Evolutionary conservation across 1,139 yeast genomes (phyloP), one percentile per base, ranked within the genome.

Genomic region (Yamadazyma membranifaciens): DNA sequence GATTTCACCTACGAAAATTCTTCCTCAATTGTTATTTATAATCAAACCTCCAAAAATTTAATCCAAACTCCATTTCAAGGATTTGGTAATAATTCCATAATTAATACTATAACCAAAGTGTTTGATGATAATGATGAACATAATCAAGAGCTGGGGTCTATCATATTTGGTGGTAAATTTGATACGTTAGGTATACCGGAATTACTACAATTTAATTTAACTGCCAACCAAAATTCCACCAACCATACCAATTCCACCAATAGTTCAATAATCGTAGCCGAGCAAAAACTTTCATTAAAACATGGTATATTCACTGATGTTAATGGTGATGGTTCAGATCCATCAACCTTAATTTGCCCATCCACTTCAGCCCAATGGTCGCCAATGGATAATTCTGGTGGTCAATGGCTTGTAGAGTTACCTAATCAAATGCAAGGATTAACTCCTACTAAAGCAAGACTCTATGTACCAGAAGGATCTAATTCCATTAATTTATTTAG

Each of bases 151-250:
- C 38, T 36, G 15, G 75, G 73, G 6, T 73, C 78, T 41, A 70
- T 92, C 11, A 58, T 92, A 13, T 92, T 89, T 63, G 95, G 95
- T 3, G 98, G 98, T 14, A 49, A 64, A 4, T 89, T 92, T 56
- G 54, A 70, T 44, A 75, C 82, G 6, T 67, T 89, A 39, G 94
- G 87, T 12, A 63, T 80, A 44, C 60, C 67, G 4, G 67, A 75
- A 36, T 61, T 78, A 29, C 62, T 77, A 31, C 56, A 45, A 34
- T 72, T 67, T 42, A 66, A 65, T 41, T 46, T 57, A 31, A 47
- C 64, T 9, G 41, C 50, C 37, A 52, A 62, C 38, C 46, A 56
- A 33, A 52, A 65, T 28, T 46, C 52, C 27, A 50, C 59, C 36
- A 52, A 57, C 37, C 52, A 60, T 12, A 47, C 65, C 5, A 62